A percentile compares a stretch with the other conserved stretches of the same genome.
Conservation (phyloP, 495 filamentous ascomycete species). For the Cenococcum geophilum region DNA sequence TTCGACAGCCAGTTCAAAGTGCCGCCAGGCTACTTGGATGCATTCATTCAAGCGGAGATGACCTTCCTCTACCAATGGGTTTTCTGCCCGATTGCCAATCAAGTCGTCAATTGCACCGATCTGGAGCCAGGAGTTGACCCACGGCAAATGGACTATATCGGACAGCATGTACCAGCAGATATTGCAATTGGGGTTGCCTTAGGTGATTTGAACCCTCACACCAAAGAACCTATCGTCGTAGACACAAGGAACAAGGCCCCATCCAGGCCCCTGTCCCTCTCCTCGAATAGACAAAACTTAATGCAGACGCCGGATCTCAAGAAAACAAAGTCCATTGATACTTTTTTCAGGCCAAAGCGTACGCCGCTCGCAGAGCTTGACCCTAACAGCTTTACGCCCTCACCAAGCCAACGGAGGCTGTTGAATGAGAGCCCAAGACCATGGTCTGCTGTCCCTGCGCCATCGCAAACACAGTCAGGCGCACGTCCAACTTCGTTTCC, state of each 20-base stretch:
- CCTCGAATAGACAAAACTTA: constrained; percentile 21
- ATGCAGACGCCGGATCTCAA: constrained; percentile 51
- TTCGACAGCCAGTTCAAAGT: constrained; percentile 82
- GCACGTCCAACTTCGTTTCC: constrained; percentile 40
- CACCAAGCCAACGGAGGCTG: constrained; percentile 59
- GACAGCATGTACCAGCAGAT: constrained; percentile 58
- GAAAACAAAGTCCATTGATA: constrained; percentile 59
- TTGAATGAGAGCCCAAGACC: constrained; percentile 49
- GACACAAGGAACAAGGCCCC: constrained; percentile 9
- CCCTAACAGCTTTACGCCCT: constrained; percentile 72
- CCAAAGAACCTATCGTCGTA: constrained; percentile 50
- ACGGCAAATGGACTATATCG: constrained; percentile 71
- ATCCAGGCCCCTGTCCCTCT: constrained; percentile 24
- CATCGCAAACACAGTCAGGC: constrained; percentile 19
- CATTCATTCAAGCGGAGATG: constrained; percentile 76
- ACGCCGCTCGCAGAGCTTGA: constrained; percentile 81
- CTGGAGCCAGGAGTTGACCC: constrained; percentile 54
- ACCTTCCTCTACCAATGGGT: constrained; percentile 94
- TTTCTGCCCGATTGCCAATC: constrained; percentile 67
- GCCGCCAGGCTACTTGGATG: constrained; percentile 67
- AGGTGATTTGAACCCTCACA: constrained; percentile 85
- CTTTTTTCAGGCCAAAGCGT: constrained; percentile 71
- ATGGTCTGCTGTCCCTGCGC: constrained; percentile 43
- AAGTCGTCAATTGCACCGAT: constrained; percentile 65
- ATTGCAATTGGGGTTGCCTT: constrained; percentile 69